These are phyloP conservation scores for Golubevia pallescens DNA, from an alignment of 1,284 basidiomycete species.

Conservation along the genomic window DNA sequence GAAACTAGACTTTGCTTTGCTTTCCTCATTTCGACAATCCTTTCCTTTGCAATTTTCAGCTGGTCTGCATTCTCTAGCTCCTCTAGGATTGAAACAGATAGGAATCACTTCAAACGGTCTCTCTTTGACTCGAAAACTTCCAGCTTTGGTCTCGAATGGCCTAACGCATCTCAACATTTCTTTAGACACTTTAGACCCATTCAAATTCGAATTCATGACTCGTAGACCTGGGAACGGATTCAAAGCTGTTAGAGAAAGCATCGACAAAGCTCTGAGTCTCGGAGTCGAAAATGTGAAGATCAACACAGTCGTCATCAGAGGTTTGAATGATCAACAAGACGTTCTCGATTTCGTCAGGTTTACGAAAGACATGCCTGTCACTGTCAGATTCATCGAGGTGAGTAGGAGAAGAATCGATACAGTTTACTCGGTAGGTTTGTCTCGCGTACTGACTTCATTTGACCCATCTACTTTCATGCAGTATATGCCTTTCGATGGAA, in stretches of 20 bases:
- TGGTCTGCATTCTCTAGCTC: constrained; percentile 5
- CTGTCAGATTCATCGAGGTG: constrained; percentile 80
- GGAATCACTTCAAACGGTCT: constrained; percentile 87
- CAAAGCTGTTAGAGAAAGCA: constrained; percentile 21
- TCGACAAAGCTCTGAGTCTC: constrained; percentile 19
- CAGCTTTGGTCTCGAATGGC: constrained; percentile 74
- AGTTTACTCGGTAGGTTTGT: neutral
- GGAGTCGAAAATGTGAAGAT: constrained; percentile 74
- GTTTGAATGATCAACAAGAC: constrained; percentile 77
- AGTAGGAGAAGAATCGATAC: neutral
- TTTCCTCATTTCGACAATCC: neutral
- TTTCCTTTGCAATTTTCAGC: neutral
- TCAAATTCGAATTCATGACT: constrained; percentile 86
- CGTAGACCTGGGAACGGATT: constrained; percentile 61
- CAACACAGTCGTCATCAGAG: constrained; percentile 82
- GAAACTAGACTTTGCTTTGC: neutral
- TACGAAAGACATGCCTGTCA: constrained; percentile 72
- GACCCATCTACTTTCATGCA: constrained; percentile 2
- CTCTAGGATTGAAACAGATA: constrained; percentile 75
- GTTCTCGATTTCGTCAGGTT: constrained; percentile 78
- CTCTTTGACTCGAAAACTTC: constrained; percentile 75
- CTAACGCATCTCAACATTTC: constrained; percentile 83
- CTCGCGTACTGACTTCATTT: neutral
- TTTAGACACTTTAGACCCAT: constrained; percentile 83
- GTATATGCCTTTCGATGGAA: constrained; percentile 86